These are phyloP conservation scores for Backusella morwellensis DNA, from an alignment of 192 early-diverging fungal species.

Conservation along the genomic window DNA sequence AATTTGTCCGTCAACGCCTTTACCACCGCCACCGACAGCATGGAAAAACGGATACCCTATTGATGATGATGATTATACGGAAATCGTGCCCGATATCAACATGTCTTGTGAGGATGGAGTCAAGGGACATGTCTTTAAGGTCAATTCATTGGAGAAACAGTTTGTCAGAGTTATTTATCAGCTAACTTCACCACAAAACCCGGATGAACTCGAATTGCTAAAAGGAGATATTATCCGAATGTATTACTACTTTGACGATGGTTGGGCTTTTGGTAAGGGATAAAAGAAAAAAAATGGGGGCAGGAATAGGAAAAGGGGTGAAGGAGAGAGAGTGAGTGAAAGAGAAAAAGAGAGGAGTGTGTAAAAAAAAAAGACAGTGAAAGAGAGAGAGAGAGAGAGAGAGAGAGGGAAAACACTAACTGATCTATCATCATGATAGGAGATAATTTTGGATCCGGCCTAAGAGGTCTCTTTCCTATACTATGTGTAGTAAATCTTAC, in stretches of 20 bases:
- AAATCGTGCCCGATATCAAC: neutral
- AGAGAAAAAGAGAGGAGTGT: neutral
- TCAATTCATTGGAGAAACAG: conserved; percentile 8
- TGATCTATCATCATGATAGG: neutral
- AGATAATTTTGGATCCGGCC: conserved; percentile 22
- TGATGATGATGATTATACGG: conserved; percentile 5
- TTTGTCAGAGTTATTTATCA: conserved; percentile 11
- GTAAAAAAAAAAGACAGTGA: neutral
- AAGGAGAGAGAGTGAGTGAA: neutral
- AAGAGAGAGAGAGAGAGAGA: neutral
- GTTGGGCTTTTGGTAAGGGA: conserved; percentile 30
- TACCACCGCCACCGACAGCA: neutral
- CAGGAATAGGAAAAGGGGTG: neutral
- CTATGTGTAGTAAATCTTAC: conserved; percentile 20
- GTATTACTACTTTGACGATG: conserved; percentile 31
- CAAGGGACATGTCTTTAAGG: conserved; percentile 4
- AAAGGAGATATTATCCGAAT: conserved; percentile 25
- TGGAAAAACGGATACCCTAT: neutral
- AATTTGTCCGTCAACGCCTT: neutral
- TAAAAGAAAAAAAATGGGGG: neutral
- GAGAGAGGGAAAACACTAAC: neutral
- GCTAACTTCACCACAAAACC: conserved; percentile 14
- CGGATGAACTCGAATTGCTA: conserved; percentile 19
- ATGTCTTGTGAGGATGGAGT: neutral
- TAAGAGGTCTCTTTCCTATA: conserved; percentile 27